Evolutionary conservation across 2,329 filamentous ascomycete genomes (phyloP), one percentile per base, ranked within the genome.

Genomic region (Rutstroemia sp.): DNA sequence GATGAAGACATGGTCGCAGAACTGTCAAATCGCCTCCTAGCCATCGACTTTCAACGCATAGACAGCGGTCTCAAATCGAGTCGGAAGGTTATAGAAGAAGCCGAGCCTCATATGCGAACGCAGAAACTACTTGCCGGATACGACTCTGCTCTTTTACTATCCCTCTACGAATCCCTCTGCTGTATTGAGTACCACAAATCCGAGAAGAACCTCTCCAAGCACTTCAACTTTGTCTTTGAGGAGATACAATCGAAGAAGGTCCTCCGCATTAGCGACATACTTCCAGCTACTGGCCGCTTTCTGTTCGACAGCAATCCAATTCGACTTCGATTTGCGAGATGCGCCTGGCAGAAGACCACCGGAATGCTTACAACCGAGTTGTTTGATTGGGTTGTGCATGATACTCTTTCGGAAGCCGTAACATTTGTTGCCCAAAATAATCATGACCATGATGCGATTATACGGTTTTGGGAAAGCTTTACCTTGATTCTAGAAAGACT

Each of bases 141-240:
- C 6, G 72, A 80, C 27, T 73, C 79, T 1, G 75, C 81, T 27
- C 83, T 89, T 6, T 80, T 95, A 51, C 81, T 94, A 57, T 86
- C 89, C 10, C 81, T 97, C 30, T 96, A 95, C 65, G 92, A 97
- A 70, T 86, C 88, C 0, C 75, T 97, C 51, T 95, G 91, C 69
- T 95, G 88, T 70, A 83, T 91, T 62, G 79, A 87, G 0, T 90
- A 95, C 68, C 76, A 96, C 59, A 78, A 84, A 61, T 65, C 65
- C 10, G 63, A 66, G 21, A 56, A 63, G 1, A 58, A 58, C 12
- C 63, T 70, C 9, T 55, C 62, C 5, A 62, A 57, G 17, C 59
- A 65, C 53, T 96, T 97, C 68, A 88, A 96, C 68, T 83, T 80
- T 63, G 89, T 95, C 10, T 96, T 97, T 69, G 78, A 82, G 63